A percentile compares a stretch with the other conserved stretches of the same genome.
phyloP scores from a whole-genome alignment of 2,329 filamentous ascomycete genomes.

The Cadophora gregata region DNA sequence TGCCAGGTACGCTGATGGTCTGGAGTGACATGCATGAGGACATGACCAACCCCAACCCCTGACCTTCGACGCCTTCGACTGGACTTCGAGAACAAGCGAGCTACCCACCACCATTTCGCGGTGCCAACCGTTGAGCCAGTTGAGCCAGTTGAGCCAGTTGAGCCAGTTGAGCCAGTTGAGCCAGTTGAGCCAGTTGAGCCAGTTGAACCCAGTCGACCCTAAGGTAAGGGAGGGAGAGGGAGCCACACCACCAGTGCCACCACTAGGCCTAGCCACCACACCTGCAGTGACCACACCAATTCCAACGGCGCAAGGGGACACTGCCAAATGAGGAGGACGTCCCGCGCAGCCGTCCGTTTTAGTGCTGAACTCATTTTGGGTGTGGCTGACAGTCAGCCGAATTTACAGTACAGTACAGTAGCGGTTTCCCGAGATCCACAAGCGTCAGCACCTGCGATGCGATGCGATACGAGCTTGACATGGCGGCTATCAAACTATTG shows the following conservation, averaged over 20 bases:
- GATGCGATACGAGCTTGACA: background rate
- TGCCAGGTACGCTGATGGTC: background rate
- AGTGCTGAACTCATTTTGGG: slow-evolving; percentile 6
- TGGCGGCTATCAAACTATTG: background rate
- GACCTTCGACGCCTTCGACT: slow-evolving; percentile 5
- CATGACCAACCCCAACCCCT: background rate
- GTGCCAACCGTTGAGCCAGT: background rate
- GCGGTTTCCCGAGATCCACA: background rate
- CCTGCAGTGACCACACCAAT: too few relatives aligned
- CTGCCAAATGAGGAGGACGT: slow-evolving; percentile 6
- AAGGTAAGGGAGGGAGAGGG: too few relatives aligned
- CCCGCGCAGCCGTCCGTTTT: background rate
- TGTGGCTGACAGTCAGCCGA: background rate
- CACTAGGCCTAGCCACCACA: too few relatives aligned
- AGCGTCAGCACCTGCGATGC: background rate
- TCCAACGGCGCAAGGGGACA: background rate
- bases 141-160: too few relatives aligned
- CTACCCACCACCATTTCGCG: background rate
- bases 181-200: background rate
- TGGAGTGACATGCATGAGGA: slow-evolving; percentile 12
- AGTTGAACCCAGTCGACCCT: background rate
- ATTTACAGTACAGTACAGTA: too few relatives aligned
- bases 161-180: background rate
- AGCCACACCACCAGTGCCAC: slow-evolving; percentile 2
- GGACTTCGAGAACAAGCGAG: slow-evolving; percentile 8